A percentile compares a stretch with the other conserved stretches of the same genome.
Evolutionary conservation across 176 grass and related monocot genomes (phyloP).

Genomic region (Hordeum marinum): DNA sequence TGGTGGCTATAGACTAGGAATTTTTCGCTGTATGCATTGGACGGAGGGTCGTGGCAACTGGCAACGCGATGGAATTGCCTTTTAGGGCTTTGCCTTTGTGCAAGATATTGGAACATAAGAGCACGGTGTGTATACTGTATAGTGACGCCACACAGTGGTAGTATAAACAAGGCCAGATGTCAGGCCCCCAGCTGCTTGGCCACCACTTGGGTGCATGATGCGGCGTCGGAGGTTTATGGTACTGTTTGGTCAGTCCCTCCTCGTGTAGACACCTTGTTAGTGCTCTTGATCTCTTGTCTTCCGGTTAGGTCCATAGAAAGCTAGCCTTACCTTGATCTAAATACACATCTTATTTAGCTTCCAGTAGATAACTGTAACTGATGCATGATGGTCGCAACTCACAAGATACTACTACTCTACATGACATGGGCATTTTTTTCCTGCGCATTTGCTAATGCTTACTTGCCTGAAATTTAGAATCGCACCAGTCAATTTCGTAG

Average conservation of each 20-base stretch:
- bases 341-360: background rate
- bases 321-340: background rate
- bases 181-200: background rate
- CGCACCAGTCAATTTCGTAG: too few species aligned
- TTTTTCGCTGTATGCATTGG: too few species aligned
- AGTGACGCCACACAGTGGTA: conserved; percentile 26
- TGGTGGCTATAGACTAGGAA: too few species aligned
- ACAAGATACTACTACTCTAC: too few species aligned
- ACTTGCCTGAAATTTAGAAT: too few species aligned
- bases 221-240: background rate
- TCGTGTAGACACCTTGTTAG: background rate
- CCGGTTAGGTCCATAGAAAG: background rate
- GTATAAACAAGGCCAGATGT: background rate
- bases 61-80: background rate
- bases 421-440: background rate
- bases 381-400: too few species aligned
- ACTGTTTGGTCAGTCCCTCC: conserved; percentile 27
- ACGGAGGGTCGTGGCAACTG: background rate
- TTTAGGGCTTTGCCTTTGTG: background rate
- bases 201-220: conserved; percentile 15
- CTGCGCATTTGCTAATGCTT: too few species aligned
- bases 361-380: too few species aligned
- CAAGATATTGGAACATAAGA: conserved; percentile 36
- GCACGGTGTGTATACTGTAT: conserved; percentile 3
- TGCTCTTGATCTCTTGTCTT: background rate